Percentiles rank a stretch among this genome's conserved stretches.
Evolutionary conservation across 306 rosid genomes (phyloP).

Genomic region (Crataegus laevigata): DNA sequence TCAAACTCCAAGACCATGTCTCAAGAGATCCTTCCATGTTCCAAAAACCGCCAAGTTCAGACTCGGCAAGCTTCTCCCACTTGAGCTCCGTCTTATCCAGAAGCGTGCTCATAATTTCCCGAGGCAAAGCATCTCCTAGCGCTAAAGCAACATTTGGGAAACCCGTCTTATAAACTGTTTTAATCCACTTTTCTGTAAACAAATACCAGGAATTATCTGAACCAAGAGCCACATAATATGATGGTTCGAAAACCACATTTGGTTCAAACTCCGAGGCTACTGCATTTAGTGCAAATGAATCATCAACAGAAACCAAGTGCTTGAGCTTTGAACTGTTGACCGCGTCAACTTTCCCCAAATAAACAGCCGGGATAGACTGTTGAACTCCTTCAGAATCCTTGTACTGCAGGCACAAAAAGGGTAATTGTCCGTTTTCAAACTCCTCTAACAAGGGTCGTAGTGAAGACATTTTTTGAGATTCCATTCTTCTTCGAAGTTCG

Average conservation of each 20-base stretch:
- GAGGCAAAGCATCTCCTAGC: constrained; percentile 73
- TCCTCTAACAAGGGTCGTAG: constrained; percentile 62
- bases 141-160: constrained; percentile 72
- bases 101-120: constrained; percentile 74
- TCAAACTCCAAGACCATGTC: constrained; percentile 98
- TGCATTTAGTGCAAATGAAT: constrained; percentile 41
- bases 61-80: constrained; percentile 82
- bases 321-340: constrained; percentile 52
- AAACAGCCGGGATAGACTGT: constrained; percentile 76
- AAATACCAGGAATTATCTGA: constrained; percentile 94
- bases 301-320: constrained; percentile 39
- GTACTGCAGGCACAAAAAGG: constrained; percentile 78
- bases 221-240: constrained; percentile 88
- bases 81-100: constrained; percentile 79
- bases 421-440: constrained; percentile 57
- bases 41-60: constrained; percentile 77
- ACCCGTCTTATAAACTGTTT: constrained; percentile 68
- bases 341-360: constrained; percentile 65
- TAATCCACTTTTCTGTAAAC: constrained; percentile 86
- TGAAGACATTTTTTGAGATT: constrained; percentile 56
- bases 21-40: constrained; percentile 84
- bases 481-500: constrained; percentile 62
- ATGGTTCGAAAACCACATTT: constrained; percentile 35
- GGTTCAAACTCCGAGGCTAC: constrained; percentile 27
- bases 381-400: constrained; percentile 83